Evolutionary conservation across 352 stramenopile species (phyloP).

Genomic region (Globisporangium echinulatum): DNA sequence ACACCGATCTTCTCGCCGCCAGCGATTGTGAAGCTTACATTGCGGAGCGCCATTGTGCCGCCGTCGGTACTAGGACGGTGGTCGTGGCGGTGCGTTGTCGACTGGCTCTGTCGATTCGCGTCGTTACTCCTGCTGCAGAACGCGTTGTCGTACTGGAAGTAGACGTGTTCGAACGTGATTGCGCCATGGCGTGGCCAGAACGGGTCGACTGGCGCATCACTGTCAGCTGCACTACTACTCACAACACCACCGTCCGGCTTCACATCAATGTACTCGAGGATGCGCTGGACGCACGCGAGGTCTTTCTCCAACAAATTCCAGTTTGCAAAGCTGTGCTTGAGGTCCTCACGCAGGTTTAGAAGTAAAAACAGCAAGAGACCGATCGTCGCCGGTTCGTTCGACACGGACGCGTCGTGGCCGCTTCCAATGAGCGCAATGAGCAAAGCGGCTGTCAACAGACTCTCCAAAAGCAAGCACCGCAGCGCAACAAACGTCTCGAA

Average conservation of each 20-base stretch:
- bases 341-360: constrained; percentile 25
- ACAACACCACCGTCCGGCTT: constrained; percentile 5
- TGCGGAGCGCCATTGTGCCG: constrained; percentile 24
- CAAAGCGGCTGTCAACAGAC: constrained; percentile 25
- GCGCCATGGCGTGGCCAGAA: constrained; percentile 20
- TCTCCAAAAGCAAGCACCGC: constrained; percentile 27
- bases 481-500: constrained; percentile 28
- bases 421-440: constrained; percentile 30
- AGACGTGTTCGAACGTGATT: constrained; percentile 28
- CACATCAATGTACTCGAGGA: constrained; percentile 30
- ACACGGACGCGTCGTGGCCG: constrained; percentile 13
- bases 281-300: constrained; percentile 23
- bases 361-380: constrained; percentile 40
- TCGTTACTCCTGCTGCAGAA: background rate
- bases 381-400: constrained; percentile 15
- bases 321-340: constrained; percentile 16
- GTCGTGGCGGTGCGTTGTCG: background rate
- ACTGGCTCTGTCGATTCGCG: background rate
- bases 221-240: background rate
- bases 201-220: constrained; percentile 14
- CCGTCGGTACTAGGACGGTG: background rate
- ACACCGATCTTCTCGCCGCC: constrained; percentile 54
- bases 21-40: constrained; percentile 40
- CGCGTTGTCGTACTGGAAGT: constrained; percentile 17
- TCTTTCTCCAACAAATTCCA: constrained; percentile 33